phyloP scores from a whole-genome alignment of 345 rosid species.

The Chamaenerion angustifolium region DNA sequence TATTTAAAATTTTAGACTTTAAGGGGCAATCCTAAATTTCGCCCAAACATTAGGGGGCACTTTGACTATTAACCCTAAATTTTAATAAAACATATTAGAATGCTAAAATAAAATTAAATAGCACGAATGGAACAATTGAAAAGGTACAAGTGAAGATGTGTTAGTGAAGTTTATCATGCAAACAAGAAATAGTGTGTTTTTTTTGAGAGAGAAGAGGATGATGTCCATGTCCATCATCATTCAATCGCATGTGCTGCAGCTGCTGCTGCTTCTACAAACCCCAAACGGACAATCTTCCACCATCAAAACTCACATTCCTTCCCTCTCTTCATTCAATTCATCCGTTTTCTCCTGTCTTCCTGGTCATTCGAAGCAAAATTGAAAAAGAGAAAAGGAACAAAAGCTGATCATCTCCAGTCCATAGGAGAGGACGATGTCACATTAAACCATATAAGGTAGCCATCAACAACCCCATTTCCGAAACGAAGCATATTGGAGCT shows the following conservation, averaged over 20 bases:
- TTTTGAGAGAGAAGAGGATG: not conserved
- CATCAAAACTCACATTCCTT: not conserved
- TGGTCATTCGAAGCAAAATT: no score
- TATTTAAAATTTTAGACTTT: no score
- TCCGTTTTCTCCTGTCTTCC: not conserved
- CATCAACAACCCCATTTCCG: constrained; percentile 3
- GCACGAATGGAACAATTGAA: no score
- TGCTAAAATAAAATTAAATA: no score
- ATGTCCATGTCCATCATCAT: constrained; percentile 11
- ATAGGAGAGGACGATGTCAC: not conserved
- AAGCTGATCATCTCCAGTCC: constrained; percentile 10
- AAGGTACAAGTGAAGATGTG: no score
- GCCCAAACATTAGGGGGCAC: no score
- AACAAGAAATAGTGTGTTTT: no score
- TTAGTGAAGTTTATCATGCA: no score
- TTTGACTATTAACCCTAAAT: no score
- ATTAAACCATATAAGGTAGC: not conserved
- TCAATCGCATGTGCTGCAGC: constrained; percentile 14
- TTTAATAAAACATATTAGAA: no score
- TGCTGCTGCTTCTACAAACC: constrained; percentile 9
- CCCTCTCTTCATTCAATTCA: constrained; percentile 1
- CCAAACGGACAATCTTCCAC: not conserved
- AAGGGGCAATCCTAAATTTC: no score
- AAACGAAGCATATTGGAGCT: not conserved
- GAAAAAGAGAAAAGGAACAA: not conserved